A percentile compares a stretch with the other conserved stretches of the same genome.
Conservation (phyloP, 192 early-diverging fungal species). For the Coemansia sp. region DNA sequence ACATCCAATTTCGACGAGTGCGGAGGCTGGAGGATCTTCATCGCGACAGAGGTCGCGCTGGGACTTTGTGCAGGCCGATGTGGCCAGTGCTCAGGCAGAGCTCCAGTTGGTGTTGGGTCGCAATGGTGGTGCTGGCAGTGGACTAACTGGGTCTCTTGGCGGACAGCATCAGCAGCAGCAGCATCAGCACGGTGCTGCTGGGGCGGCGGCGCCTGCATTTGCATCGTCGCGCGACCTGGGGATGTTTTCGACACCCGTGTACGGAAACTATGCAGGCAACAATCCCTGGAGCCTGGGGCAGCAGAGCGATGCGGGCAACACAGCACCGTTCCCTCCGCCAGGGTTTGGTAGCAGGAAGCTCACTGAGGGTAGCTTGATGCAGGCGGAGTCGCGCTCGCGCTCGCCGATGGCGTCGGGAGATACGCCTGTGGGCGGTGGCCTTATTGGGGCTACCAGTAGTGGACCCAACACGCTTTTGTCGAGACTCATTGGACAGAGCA, state of each 20-base stretch:
- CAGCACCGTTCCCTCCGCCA: conserved; percentile 33
- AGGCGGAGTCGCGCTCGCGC: conserved; percentile 6
- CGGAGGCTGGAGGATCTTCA: conserved; percentile 10
- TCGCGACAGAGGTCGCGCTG: conserved; percentile 36
- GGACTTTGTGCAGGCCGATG: conserved; percentile 39
- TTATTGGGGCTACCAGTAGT: conserved; percentile 2
- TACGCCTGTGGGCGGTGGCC: background rate
- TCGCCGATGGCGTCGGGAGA: conserved; percentile 6
- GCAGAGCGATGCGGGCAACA: conserved; percentile 2
- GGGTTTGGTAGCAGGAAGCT: conserved; percentile 29
- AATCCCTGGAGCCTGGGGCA: conserved; percentile 21
- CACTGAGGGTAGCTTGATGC: conserved; percentile 4
- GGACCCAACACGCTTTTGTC: conserved; percentile 29
- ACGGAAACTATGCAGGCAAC: conserved; percentile 7
- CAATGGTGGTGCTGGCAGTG: too few relatives aligned
- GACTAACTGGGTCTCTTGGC: too few relatives aligned
- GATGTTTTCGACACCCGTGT: conserved; percentile 39
- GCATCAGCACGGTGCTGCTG: background rate
- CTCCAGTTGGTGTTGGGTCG: conserved; percentile 42
- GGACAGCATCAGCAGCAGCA: conserved; percentile 10
- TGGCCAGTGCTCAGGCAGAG: conserved; percentile 47
- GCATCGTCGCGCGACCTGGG: conserved; percentile 43
- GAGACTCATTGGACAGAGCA: conserved; percentile 24
- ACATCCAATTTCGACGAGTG: background rate
- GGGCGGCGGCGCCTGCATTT: conserved; percentile 5